phyloP scores from a whole-genome alignment of 805 yeast genomes.

The Barnettozyma californica region DNA sequence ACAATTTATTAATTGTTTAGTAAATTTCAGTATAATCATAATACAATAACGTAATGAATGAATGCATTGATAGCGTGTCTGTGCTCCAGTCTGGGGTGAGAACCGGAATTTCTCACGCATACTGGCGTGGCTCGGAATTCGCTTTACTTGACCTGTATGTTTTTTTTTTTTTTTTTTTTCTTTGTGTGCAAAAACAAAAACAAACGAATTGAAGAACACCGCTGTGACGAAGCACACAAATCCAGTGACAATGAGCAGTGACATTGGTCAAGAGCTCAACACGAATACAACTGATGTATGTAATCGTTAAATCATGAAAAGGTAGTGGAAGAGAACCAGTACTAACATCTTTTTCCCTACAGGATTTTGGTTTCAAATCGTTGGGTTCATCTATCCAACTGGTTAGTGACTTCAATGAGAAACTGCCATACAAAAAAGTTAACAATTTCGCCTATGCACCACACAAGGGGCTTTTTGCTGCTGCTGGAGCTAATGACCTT shows the following conservation, averaged over 20 bases:
- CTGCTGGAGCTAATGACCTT: constrained; percentile 32
- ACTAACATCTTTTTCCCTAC: constrained; percentile 12
- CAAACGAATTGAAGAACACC: neutral
- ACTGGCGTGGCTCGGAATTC: neutral
- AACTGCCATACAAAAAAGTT: constrained; percentile 29
- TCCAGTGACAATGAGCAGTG: constrained; percentile 9
- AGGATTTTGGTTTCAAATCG: constrained; percentile 41
- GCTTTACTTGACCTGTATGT: neutral
- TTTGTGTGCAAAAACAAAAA: neutral
- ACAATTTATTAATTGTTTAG: too few relatives aligned
- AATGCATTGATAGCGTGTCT: too few relatives aligned
- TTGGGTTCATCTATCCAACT: constrained; percentile 30
- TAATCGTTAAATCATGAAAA: neutral
- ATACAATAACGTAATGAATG: too few relatives aligned
- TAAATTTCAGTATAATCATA: too few relatives aligned
- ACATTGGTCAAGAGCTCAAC: constrained; percentile 15
- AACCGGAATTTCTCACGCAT: neutral
- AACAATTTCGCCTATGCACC: constrained; percentile 36
- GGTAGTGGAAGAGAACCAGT: neutral
- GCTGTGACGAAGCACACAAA: neutral
- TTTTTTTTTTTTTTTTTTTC: neutral
- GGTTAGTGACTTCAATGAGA: constrained; percentile 32
- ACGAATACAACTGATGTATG: constrained; percentile 19
- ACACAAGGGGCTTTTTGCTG: constrained; percentile 29
- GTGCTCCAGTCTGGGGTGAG: too few relatives aligned